Percentiles rank a stretch among this genome's conserved stretches.
These are phyloP conservation scores for Forsythia viridissima DNA, from an alignment of 257 asterid species.

Conservation along the genomic window DNA sequence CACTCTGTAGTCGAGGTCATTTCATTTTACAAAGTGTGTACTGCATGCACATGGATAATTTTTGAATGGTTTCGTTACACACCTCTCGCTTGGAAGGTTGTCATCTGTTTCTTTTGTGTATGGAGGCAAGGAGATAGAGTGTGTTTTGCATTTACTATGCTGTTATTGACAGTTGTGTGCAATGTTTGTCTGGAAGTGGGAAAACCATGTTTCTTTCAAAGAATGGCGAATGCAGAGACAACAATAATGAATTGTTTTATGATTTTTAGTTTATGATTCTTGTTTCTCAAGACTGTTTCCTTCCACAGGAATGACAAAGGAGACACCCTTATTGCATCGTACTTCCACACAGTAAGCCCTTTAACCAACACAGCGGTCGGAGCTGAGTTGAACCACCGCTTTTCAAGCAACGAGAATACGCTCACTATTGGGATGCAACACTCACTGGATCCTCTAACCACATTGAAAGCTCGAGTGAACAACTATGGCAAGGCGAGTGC, in stretches of 20 bases:
- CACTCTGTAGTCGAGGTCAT: background rate
- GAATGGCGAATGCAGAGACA: too few species aligned
- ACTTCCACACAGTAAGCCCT: slow-evolving; percentile 51
- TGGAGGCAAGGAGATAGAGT: too few species aligned
- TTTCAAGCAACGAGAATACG: slow-evolving; percentile 53
- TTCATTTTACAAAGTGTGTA: too few species aligned
- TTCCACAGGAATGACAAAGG: slow-evolving; percentile 47
- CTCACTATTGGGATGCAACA: slow-evolving; percentile 50
- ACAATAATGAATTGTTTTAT: too few species aligned
- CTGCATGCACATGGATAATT: background rate
- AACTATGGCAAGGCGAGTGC: slow-evolving; percentile 50
- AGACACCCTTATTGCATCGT: slow-evolving; percentile 43
- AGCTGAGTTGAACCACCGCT: slow-evolving; percentile 51
- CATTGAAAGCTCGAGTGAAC: slow-evolving; percentile 46
- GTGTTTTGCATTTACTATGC: too few species aligned
- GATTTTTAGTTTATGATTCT: too few species aligned
- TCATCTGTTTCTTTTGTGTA: background rate
- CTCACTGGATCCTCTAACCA: slow-evolving; percentile 49
- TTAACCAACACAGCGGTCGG: slow-evolving; percentile 51
- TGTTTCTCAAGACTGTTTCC: background rate
- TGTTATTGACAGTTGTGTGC: too few species aligned
- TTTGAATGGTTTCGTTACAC: too few species aligned
- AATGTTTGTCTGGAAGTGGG: too few species aligned
- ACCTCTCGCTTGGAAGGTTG: background rate
- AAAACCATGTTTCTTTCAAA: too few species aligned